These are phyloP conservation scores for Alloteropsis angusta DNA, from an alignment of 202 grass and related monocot genomes.

Conservation along the genomic window DNA sequence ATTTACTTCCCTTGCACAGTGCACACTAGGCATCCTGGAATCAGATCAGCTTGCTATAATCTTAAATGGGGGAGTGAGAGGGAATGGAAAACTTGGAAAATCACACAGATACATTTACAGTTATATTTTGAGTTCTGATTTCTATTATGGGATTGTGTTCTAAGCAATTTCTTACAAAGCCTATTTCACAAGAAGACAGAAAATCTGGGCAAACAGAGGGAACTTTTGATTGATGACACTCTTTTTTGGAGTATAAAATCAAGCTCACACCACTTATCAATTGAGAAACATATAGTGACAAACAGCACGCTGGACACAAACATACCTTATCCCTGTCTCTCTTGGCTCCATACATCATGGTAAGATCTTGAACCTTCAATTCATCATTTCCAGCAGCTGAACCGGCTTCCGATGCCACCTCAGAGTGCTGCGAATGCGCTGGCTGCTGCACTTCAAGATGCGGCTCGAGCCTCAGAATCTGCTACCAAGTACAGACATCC, in stretches of 20 bases:
- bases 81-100: no score
- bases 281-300: background rate
- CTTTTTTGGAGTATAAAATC: background rate
- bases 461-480: constrained; percentile 89
- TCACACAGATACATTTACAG: background rate
- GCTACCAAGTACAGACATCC: constrained; percentile 19
- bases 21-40: background rate
- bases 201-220: background rate
- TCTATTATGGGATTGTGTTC: background rate
- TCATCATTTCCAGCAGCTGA: constrained; percentile 42
- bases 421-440: constrained; percentile 40
- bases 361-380: constrained; percentile 46
- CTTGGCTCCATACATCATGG: constrained; percentile 49
- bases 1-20: background rate
- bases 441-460: constrained; percentile 33
- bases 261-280: background rate
- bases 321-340: constrained; percentile 57
- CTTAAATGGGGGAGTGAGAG: no score
- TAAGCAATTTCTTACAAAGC: background rate
- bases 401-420: constrained; percentile 34
- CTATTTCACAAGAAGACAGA: background rate
- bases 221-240: background rate
- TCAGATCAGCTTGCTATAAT: no score
- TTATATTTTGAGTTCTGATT: background rate
- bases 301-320: background rate